These are phyloP conservation scores for Hibiscus syriacus DNA, from an alignment of 345 rosid species.

Conservation along the genomic window DNA sequence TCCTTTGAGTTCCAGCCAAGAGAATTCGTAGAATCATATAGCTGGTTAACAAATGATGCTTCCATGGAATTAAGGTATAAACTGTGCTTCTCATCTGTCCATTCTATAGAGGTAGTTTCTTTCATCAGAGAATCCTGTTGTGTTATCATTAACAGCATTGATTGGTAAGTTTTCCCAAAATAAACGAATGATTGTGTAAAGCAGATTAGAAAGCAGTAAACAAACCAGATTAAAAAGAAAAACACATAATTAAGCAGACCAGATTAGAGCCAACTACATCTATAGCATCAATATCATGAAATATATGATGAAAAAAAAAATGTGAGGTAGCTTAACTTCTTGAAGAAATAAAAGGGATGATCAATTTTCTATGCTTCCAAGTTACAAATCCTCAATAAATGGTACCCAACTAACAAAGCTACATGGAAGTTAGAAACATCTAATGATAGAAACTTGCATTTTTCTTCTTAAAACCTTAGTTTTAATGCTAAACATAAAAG, in stretches of 20 bases:
- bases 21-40: conserved; percentile 40
- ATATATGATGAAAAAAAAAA: too few relatives aligned
- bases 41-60: conserved; percentile 68
- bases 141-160: background rate
- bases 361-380: too few relatives aligned
- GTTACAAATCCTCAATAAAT: background rate
- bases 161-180: conserved; percentile 10
- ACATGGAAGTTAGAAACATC: background rate
- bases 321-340: too few relatives aligned
- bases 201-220: background rate
- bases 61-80: conserved; percentile 86
- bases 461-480: background rate
- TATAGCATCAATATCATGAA: background rate
- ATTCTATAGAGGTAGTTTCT: conserved; percentile 38
- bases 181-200: background rate
- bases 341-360: too few relatives aligned
- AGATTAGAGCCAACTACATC: background rate
- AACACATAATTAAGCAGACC: background rate
- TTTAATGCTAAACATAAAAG: background rate
- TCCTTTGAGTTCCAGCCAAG: conserved; percentile 29
- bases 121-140: conserved; percentile 32
- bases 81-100: too few relatives aligned
- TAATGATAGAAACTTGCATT: background rate
- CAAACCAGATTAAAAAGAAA: background rate
- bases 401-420: background rate